A percentile compares a stretch with the other conserved stretches of the same genome.
Evolutionary conservation across 129 eudicot genomes (phyloP).

Genomic region (Lonicera japonica): DNA sequence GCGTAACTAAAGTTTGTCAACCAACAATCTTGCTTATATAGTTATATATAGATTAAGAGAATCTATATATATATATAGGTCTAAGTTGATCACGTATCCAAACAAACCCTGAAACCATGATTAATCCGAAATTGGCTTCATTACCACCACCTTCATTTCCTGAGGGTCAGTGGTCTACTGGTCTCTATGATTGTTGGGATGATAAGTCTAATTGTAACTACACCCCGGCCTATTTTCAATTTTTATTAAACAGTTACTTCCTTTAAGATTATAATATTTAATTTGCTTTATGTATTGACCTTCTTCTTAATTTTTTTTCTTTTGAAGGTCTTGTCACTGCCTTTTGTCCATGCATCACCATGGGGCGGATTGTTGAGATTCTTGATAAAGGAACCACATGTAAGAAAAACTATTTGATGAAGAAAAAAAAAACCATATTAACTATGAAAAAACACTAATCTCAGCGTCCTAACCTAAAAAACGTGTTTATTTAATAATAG

Average conservation of each 20-base stretch:
- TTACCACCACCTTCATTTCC: background rate
- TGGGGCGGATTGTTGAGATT: constrained; percentile 17
- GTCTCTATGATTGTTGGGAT: constrained; percentile 19
- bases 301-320: background rate
- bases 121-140: background rate
- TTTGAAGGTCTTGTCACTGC: constrained; percentile 18
- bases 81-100: background rate
- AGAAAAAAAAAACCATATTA: too few relatives aligned
- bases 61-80: background rate
- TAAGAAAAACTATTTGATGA: constrained; percentile 9
- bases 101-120: background rate
- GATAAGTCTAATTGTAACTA: constrained; percentile 22
- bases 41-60: background rate
- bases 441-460: too few relatives aligned
- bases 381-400: constrained; percentile 22
- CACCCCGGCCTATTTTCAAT: background rate
- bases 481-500: too few relatives aligned
- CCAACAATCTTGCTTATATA: background rate
- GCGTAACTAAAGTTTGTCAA: background rate
- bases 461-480: too few relatives aligned
- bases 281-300: background rate
- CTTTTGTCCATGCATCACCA: constrained; percentile 20
- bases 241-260: background rate
- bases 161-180: constrained; percentile 28
- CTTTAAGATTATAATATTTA: background rate